A percentile compares a stretch with the other conserved stretches of the same genome.
Evolutionary conservation across 2,329 filamentous ascomycete species (phyloP).

Genomic region (Lecanoromycetidae sp.): DNA sequence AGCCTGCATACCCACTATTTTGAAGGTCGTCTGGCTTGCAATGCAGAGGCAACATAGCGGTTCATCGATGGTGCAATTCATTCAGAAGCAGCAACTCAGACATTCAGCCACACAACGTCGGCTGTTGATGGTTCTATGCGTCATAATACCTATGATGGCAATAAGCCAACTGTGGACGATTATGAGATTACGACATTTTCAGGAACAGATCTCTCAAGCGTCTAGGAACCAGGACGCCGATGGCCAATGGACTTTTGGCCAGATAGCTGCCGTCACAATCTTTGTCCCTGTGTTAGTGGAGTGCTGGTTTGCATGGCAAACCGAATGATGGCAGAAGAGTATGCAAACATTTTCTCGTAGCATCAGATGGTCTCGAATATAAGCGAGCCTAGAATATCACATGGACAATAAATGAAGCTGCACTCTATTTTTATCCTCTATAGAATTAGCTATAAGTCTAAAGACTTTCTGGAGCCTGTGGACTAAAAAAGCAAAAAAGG

Average conservation of each 20-base stretch:
- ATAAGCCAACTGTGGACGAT: conserved; percentile 20
- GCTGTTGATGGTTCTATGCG: conserved; percentile 1
- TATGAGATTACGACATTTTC: conserved; percentile 18
- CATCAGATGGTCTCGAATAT: too few species aligned
- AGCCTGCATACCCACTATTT: background rate
- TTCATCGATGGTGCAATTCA: conserved; percentile 2
- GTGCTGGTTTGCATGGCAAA: conserved; percentile 10
- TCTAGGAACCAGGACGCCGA: conserved; percentile 17
- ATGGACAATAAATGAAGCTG: too few species aligned
- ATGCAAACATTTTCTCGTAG: too few species aligned
- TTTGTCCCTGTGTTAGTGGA: conserved; percentile 20
- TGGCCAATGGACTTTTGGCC: conserved; percentile 20
- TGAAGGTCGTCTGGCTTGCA: conserved; percentile 8
- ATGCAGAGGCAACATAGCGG: conserved; percentile 6
- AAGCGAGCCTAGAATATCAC: too few species aligned
- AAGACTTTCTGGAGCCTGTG: too few species aligned
- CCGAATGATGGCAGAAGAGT: conserved; percentile 28
- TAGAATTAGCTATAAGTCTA: too few species aligned
- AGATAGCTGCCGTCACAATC: conserved; percentile 19
- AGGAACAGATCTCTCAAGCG: conserved; percentile 16
- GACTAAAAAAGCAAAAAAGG: too few species aligned
- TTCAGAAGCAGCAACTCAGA: too few species aligned
- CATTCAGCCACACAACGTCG: too few species aligned
- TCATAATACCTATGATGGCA: conserved; percentile 9
- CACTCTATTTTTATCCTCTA: too few species aligned